Evolutionary conservation across 257 asterid genomes (phyloP), one percentile per base, ranked within the genome.

Genomic region (Cynanchum wilfordii): DNA sequence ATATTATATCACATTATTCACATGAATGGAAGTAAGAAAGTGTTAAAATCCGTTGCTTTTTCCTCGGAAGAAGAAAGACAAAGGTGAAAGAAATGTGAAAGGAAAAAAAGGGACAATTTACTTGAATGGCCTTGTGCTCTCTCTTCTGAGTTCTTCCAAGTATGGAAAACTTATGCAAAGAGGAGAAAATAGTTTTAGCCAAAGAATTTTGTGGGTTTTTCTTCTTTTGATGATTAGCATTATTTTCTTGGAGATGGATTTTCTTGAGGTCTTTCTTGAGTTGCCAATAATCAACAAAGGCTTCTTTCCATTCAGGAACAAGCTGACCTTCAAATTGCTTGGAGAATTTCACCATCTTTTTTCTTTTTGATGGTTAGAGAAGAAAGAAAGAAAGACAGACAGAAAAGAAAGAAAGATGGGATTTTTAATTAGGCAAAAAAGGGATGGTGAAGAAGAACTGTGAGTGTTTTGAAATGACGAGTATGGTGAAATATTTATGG

Each of bases 291-390:
- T 93, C 98, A 22, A 93, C 96, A 65, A 91, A 93, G 40, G 97
- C 98, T 58, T 93, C 98, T 75, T 89, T 93, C 98, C 98, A 93
- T 83, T 93, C 98, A 1, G 97, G 96, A 59, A 93, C 86, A 63
- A 93, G 73, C 66, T 89, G 97, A 1, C 89, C 97, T 79, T 93
- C 98, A 70, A 89, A 93, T 74, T 93, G 97, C 84, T 89, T 93
- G 33, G 90, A 78, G 56, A 93, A 93, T 74, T 93, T 93, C 87
- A 93, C 97, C 97, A 93, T 95, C 59, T 76, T 79, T 33, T 13
- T 59, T 58, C 57, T 66, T 27, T 22, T 55, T 15, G 51, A 57
- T 36, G 54, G 19, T 2, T 24, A 20, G 30, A 33, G 57, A 60
- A 33, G 47, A 42, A 42, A 42, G 10, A 7, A 42, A 42, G 44